phyloP scores from a whole-genome alignment of 176 grass and related monocot species.

The Themeda triandra region DNA sequence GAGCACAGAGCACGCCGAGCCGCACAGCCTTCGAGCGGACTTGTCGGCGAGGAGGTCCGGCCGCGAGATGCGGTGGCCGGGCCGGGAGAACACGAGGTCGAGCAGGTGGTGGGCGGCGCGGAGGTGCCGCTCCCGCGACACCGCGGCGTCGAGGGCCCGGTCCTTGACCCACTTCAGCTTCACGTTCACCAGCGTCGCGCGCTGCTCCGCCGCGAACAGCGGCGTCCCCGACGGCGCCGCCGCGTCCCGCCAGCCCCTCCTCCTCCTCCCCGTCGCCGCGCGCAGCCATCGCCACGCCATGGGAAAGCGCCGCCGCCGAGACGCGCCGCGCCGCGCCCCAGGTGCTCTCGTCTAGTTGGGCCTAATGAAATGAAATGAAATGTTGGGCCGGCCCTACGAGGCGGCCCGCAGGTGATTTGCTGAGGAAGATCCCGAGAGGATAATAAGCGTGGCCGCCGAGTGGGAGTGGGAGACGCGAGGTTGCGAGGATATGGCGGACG shows the following conservation, averaged over 20 bases:
- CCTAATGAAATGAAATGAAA: neutral
- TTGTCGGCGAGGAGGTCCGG: slow-evolving; percentile 38
- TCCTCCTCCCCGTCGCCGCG: slow-evolving; percentile 12
- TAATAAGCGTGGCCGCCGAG: slow-evolving; percentile 19
- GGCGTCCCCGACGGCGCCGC: neutral
- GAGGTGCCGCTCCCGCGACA: slow-evolving; percentile 59
- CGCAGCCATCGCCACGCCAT: slow-evolving; percentile 28
- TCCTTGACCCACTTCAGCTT: slow-evolving; percentile 74
- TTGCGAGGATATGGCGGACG: slow-evolving; percentile 6
- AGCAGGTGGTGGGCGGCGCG: slow-evolving; percentile 68
- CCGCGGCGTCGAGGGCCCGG: slow-evolving; percentile 40
- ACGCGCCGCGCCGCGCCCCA: neutral
- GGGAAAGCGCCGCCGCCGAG: neutral
- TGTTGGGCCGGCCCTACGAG: slow-evolving; percentile 2
- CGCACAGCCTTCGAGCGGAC: slow-evolving; percentile 25
- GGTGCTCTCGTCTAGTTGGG: neutral
- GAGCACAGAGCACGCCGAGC: slow-evolving; percentile 2
- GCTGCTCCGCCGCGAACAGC: slow-evolving; percentile 41
- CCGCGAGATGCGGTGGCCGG: slow-evolving; percentile 24
- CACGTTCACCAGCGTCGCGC: slow-evolving; percentile 61
- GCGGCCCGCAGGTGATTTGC: neutral
- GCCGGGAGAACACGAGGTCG: slow-evolving; percentile 54
- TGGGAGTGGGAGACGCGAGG: neutral
- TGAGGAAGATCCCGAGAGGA: slow-evolving; percentile 22
- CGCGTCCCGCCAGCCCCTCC: slow-evolving; percentile 28